Percentiles rank a stretch among this genome's conserved stretches.
phyloP scores from a whole-genome alignment of 2,329 filamentous ascomycete species.

The Mycosphaerella sp. region DNA sequence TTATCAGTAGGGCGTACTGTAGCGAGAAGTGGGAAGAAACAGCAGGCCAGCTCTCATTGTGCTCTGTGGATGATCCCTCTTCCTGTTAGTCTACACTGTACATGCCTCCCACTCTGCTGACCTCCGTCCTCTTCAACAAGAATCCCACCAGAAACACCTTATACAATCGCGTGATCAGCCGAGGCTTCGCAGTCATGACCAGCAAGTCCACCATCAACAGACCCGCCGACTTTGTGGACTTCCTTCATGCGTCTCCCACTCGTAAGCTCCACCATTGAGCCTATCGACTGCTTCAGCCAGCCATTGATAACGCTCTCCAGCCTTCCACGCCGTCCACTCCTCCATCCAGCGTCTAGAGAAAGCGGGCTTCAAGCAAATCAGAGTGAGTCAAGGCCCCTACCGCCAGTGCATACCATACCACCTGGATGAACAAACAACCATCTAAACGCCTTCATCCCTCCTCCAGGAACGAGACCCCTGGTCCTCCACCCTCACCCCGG shows the following conservation, averaged over 20 bases:
- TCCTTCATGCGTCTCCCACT: conserved; percentile 89
- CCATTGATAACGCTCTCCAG: conserved; percentile 42
- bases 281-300: background rate
- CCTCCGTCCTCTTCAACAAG: background rate
- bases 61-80: no score
- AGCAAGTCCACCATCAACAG: conserved; percentile 37
- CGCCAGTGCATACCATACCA: no score
- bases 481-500: conserved; percentile 70
- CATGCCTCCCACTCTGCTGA: background rate
- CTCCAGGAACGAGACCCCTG: conserved; percentile 76
- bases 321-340: conserved; percentile 86
- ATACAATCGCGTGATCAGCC: background rate
- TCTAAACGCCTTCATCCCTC: conserved; percentile 5
- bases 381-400: conserved; percentile 39
- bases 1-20: no score
- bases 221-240: conserved; percentile 81
- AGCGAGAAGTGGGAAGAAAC: no score
- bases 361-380: conserved; percentile 81
- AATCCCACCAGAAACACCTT: background rate
- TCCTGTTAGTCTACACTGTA: background rate
- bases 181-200: conserved; percentile 26
- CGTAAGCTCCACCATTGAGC: conserved; percentile 53
- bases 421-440: background rate
- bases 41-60: no score
- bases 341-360: conserved; percentile 68